Evolutionary conservation across 2,329 filamentous ascomycete genomes (phyloP), one percentile per base, ranked within the genome.

Genomic region (Hypoxylon sp.): DNA sequence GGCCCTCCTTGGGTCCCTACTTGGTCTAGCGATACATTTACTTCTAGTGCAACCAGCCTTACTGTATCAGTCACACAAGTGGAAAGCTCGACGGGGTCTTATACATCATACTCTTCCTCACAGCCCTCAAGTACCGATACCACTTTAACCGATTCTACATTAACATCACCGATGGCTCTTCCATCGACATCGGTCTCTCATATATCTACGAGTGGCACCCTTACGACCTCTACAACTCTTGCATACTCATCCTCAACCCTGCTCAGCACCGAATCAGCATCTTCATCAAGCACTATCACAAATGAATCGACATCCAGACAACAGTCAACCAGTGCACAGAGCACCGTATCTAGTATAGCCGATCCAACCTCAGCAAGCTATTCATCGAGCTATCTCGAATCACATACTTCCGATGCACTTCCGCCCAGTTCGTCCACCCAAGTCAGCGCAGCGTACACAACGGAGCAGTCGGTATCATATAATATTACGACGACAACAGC

Each of bases 71-170:
- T 9, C n/a, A 35, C 31, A 35, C 15, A 35, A 35, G 31, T 4
- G 5, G 15, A 35, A 18, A 17, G n/a, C 5, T 24, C 49, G 8
- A 41, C 40, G 27, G 48, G 42, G 6, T 48, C 47, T 17, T 42
- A 21, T 24, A 42, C 55, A 35, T 33, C 38, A n/a, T 11, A 26
- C 23, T 23, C 55, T 20, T 40, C 21, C n/a, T n/a, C 53, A 47
- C 15, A 3, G 10, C 7, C 10, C 13, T 33, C 53, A 2, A 20
- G 10, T 10, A 11, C 33, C 1, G 20, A 20, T 27, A 11, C 49
- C 10, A 24, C 35, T 4, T 23, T 26, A 40, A 21, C 45, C 27
- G n/a, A 20, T 26, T 33, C 48, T 17, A 41, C 42, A 23, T 3
- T 9, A 23, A 41, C 29, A 40, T 33, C 11, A 11, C 35, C 38